Evolutionary conservation across 768 basidiomycete species (phyloP).

Genomic region (Xerocomus brunneocitrinus): DNA sequence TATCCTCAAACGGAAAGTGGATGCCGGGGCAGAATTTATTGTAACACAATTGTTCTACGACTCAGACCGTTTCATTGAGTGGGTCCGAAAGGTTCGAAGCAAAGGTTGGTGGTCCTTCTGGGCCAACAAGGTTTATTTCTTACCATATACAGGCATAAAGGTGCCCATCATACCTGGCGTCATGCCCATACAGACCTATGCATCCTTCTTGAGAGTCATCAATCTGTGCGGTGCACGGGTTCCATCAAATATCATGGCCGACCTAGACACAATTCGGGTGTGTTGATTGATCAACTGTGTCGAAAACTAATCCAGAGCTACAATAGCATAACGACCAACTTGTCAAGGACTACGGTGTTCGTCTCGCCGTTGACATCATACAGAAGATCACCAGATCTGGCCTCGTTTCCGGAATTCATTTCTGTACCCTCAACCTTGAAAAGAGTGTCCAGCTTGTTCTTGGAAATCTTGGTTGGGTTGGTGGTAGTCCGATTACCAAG

Average conservation of each 20-base stretch:
- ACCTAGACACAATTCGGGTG: constrained; percentile 75
- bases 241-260: constrained; percentile 58
- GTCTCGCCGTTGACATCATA: constrained; percentile 80
- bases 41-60: constrained; percentile 98
- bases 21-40: constrained; percentile 94
- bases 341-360: constrained; percentile 93
- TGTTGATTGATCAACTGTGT: constrained; percentile 16
- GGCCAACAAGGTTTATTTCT: background rate
- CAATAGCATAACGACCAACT: constrained; percentile 86
- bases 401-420: constrained; percentile 73
- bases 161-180: constrained; percentile 93
- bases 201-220: constrained; percentile 86
- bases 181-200: constrained; percentile 97
- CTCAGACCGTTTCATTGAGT: constrained; percentile 76
- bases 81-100: constrained; percentile 67
- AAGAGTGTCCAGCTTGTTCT: constrained; percentile 88
- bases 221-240: constrained; percentile 83
- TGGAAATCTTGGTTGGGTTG: constrained; percentile 73
- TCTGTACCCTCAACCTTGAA: constrained; percentile 96
- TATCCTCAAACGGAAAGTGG: constrained; percentile 79
- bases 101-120: constrained; percentile 48
- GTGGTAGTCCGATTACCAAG: constrained; percentile 35
- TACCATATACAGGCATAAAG: constrained; percentile 60
- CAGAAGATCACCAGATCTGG: constrained; percentile 50
- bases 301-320: background rate